A percentile compares a stretch with the other conserved stretches of the same genome.
Evolutionary conservation across 73 alveolate species (phyloP).

Genomic region (Paramecium pentaurelia): DNA sequence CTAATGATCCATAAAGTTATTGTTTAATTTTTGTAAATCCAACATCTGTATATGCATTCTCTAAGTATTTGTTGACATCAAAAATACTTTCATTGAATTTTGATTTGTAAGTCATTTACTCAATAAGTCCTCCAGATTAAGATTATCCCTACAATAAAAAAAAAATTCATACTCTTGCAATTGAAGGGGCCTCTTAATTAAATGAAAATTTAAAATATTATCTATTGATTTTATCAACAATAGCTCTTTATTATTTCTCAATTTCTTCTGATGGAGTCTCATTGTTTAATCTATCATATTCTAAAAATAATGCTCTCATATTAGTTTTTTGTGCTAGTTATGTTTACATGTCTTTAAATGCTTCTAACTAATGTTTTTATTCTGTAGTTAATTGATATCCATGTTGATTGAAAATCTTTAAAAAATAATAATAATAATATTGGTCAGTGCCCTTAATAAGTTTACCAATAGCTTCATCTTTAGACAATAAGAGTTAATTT

Average conservation of each 20-base stretch:
- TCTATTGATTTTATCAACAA: not conserved
- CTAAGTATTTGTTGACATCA: not conserved
- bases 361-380: not conserved
- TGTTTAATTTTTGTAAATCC: not conserved
- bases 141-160: not conserved
- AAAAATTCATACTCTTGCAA: not conserved
- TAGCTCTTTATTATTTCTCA: not conserved
- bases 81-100: not conserved
- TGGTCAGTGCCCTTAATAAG: not conserved
- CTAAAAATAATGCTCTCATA: not conserved
- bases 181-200: not conserved
- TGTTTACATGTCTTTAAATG: not conserved
- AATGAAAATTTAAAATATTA: not conserved
- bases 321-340: not conserved
- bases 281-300: not conserved
- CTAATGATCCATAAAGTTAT: not conserved
- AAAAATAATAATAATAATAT: not conserved
- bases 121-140: not conserved
- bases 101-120: not conserved
- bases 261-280: not conserved
- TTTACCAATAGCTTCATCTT: not conserved
- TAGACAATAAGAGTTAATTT: not conserved
- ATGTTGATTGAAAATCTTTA: not conserved
- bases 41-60: not conserved
- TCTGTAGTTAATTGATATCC: not conserved